Percentiles rank a stretch among this genome's conserved stretches.
Conservation (phyloP, 202 grass and related monocot genomes). For the Zoysia matrella region DNA sequence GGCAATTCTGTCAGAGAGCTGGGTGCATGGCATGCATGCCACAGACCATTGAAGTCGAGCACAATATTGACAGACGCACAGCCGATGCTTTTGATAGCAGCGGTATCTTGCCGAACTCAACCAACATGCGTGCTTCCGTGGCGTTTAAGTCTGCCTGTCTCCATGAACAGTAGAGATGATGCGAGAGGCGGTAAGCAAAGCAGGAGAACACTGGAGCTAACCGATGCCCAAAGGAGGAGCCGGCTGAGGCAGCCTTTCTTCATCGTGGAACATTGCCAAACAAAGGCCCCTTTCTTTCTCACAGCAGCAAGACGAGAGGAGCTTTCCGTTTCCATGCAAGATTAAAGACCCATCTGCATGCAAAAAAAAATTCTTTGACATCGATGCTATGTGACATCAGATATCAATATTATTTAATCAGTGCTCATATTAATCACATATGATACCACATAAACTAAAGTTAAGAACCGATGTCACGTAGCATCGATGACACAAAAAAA, state of each 20-base stretch:
- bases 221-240: slow-evolving; percentile 19
- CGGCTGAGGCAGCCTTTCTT: slow-evolving; percentile 36
- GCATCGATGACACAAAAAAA: no score
- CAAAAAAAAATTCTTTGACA: no score
- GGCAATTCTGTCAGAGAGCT: slow-evolving; percentile 24
- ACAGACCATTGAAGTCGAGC: slow-evolving; percentile 53
- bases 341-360: no score
- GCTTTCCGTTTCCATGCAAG: slow-evolving; percentile 46
- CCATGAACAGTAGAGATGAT: not conserved
- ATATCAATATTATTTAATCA: no score
- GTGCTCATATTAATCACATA: no score
- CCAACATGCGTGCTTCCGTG: not conserved
- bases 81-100: slow-evolving; percentile 25
- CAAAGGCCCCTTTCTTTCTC: slow-evolving; percentile 7
- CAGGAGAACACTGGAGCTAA: not conserved
- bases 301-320: slow-evolving; percentile 5
- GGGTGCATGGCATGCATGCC: slow-evolving; percentile 37
- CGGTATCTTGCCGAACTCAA: slow-evolving; percentile 38
- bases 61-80: slow-evolving; percentile 38
- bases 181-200: not conserved
- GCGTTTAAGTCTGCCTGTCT: not conserved
- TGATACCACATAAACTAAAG: no score
- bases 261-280: slow-evolving; percentile 28
- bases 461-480: no score
- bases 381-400: no score